Percentiles rank a stretch among this genome's conserved stretches.
phyloP scores from a whole-genome alignment of 306 rosid species.

The Astragalus membranaceus region DNA sequence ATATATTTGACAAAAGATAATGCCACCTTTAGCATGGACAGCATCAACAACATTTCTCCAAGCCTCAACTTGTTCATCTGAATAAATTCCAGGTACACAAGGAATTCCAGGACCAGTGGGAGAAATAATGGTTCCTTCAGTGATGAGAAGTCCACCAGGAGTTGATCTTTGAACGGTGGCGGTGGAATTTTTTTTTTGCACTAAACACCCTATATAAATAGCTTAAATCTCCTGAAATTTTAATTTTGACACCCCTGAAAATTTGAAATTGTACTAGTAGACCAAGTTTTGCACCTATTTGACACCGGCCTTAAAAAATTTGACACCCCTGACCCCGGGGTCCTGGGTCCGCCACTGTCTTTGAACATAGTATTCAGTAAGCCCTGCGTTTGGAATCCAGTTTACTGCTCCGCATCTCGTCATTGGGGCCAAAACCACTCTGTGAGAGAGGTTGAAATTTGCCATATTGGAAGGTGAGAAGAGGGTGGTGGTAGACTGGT shows the following conservation, averaged over 20 bases:
- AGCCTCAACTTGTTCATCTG: constrained; percentile 51
- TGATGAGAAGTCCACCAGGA: constrained; percentile 30
- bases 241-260: no score
- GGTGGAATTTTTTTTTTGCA: no score
- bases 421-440: constrained; percentile 39
- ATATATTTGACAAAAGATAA: constrained; percentile 77
- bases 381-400: constrained; percentile 23
- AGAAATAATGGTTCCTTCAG: constrained; percentile 36
- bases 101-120: constrained; percentile 36
- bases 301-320: no score
- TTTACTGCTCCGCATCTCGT: constrained; percentile 38
- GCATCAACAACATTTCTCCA: constrained; percentile 82
- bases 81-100: constrained; percentile 36
- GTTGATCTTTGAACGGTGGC: no score
- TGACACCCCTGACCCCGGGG: no score
- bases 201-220: no score
- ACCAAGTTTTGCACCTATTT: no score
- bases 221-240: no score
- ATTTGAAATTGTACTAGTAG: no score
- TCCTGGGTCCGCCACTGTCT: no score
- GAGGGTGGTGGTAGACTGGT: constrained; percentile 7
- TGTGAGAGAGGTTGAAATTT: constrained; percentile 33
- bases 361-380: constrained; percentile 25
- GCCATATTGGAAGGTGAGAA: constrained; percentile 49
- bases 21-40: constrained; percentile 67